These are phyloP conservation scores for Aspergillus quadricinctus DNA, from an alignment of 2,329 filamentous ascomycete species.

Conservation along the genomic window DNA sequence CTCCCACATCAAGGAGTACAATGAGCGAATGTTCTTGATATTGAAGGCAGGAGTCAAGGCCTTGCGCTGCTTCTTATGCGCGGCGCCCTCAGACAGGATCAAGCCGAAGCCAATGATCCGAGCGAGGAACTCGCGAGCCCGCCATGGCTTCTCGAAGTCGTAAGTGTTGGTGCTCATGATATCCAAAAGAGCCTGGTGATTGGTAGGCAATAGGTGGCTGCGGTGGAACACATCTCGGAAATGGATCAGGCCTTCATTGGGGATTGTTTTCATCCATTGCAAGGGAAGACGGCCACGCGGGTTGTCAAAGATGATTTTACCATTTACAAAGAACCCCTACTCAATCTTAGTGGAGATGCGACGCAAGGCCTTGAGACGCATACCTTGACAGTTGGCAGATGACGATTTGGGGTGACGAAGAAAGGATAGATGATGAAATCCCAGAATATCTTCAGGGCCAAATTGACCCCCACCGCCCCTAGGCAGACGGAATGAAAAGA, in stretches of 20 bases:
- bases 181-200: slow-evolving; percentile 44
- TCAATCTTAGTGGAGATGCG: background rate
- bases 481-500: slow-evolving; percentile 22
- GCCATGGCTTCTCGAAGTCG: slow-evolving; percentile 51
- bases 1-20: slow-evolving; percentile 36
- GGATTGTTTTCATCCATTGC: slow-evolving; percentile 49
- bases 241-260: slow-evolving; percentile 53
- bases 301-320: slow-evolving; percentile 28
- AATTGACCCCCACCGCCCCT: slow-evolving; percentile 20
- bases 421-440: slow-evolving; percentile 46
- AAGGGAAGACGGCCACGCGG: slow-evolving; percentile 29
- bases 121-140: slow-evolving; percentile 42
- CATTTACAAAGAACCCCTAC: slow-evolving; percentile 24
- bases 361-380: background rate
- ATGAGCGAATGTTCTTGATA: slow-evolving; percentile 32
- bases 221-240: slow-evolving; percentile 47
- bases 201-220: slow-evolving; percentile 28
- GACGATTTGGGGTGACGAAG: slow-evolving; percentile 48
- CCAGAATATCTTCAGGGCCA: slow-evolving; percentile 31
- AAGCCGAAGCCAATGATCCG: slow-evolving; percentile 50
- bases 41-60: slow-evolving; percentile 36
- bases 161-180: slow-evolving; percentile 51
- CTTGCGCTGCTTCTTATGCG: slow-evolving; percentile 45
- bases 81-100: slow-evolving; percentile 48
- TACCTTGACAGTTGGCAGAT: slow-evolving; percentile 46